phyloP scores from a whole-genome alignment of 768 basidiomycete genomes.

The Paxillus rubicundulus region DNA sequence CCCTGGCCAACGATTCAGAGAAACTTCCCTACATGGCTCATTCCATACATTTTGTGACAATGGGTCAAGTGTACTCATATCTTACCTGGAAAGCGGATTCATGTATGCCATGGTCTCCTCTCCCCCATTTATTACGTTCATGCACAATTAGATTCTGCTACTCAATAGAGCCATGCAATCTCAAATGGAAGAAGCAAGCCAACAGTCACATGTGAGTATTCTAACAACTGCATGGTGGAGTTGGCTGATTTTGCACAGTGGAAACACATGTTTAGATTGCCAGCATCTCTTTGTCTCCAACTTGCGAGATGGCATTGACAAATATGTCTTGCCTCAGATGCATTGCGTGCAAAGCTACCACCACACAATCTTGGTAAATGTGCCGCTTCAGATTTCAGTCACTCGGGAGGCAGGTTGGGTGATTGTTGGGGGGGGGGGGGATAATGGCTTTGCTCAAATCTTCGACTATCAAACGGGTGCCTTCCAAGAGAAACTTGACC shows the following conservation, averaged over 20 bases:
- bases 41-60: background rate
- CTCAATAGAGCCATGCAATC: background rate
- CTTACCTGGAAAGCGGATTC: background rate
- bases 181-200: background rate
- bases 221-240: background rate
- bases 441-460: conserved; percentile 3
- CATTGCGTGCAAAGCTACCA: background rate
- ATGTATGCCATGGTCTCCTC: background rate
- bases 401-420: background rate
- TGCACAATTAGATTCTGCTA: background rate
- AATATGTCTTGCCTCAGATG: conserved; percentile 1
- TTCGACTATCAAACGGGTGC: conserved; percentile 1
- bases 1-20: background rate
- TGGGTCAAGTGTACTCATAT: background rate
- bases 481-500: conserved; percentile 1
- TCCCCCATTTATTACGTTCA: background rate
- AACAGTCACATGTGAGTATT: background rate
- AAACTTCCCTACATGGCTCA: background rate
- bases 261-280: background rate
- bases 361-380: conserved; percentile 5
- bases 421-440: conserved; percentile 9
- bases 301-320: conserved; percentile 5
- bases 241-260: background rate
- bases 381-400: conserved; percentile 8
- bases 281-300: conserved; percentile 7